Conservation (phyloP, 148 eudicot species). For the Persicaria maculosa region DNA sequence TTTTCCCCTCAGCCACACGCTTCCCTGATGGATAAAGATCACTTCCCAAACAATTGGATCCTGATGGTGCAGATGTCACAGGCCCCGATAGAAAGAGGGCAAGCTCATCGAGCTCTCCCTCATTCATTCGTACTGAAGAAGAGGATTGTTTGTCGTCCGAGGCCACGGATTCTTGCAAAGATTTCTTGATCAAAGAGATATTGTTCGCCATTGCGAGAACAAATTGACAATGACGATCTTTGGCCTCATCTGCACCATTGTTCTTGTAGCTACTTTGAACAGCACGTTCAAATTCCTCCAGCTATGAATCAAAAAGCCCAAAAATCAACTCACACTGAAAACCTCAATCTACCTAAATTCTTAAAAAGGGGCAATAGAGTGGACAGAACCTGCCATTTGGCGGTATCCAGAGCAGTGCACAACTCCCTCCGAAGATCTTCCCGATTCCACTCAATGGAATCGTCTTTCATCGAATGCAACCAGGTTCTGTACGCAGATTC, state of each 20-base stretch:
- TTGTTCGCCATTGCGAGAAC: slow-evolving; percentile 56
- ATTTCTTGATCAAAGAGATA: slow-evolving; percentile 37
- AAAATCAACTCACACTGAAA: background rate
- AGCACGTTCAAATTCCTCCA: slow-evolving; percentile 78
- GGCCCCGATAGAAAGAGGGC: slow-evolving; percentile 64
- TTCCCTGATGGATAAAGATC: slow-evolving; percentile 7
- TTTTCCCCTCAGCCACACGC: slow-evolving; percentile 20
- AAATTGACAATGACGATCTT: slow-evolving; percentile 46
- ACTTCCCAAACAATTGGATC: no score
- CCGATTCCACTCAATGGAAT: slow-evolving; percentile 37
- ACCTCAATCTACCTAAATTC: background rate
- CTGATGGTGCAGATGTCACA: slow-evolving; percentile 2
- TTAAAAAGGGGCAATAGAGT: background rate
- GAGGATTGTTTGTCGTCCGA: slow-evolving; percentile 43
- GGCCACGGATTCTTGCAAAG: slow-evolving; percentile 24
- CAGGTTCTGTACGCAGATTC: slow-evolving; percentile 75
- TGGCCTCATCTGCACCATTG: slow-evolving; percentile 40
- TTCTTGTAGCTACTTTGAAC: slow-evolving; percentile 45
- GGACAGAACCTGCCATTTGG: slow-evolving; percentile 83
- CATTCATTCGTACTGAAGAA: slow-evolving; percentile 65
- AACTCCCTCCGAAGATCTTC: slow-evolving; percentile 65
- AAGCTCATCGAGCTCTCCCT: slow-evolving; percentile 65
- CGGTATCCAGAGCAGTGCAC: slow-evolving; percentile 56
- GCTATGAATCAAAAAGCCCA: slow-evolving; percentile 28
- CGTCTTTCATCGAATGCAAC: slow-evolving; percentile 56